Base-by-base conservation (phyloP, 805 yeast species). In the Monosporozyma siamensis region DNA sequence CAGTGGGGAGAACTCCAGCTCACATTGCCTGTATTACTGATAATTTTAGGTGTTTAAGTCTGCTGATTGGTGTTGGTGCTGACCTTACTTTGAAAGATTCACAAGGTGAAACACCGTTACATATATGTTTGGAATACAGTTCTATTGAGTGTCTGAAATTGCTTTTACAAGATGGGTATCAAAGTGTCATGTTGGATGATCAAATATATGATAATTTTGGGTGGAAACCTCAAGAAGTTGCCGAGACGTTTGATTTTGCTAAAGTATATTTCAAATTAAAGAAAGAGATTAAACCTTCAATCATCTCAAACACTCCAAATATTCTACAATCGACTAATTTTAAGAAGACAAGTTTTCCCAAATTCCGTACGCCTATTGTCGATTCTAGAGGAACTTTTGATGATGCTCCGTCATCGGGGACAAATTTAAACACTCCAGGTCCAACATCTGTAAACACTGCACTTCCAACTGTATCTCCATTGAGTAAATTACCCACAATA, bases 21-120 rank as follows among this genome's bases (percentile, higher is more conserved):
- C 88, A 85, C 55, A 69, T 78, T 14, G 82, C 90, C 12, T 75
- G 83, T 27, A 62, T 67, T 11, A 58, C 67, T 32, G 84, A 85
- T 41, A 75, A 70, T 56, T 71, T 71, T 44, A 80, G 78, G 29
- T 80, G 89, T 48, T 67, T 82, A 37, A 75, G 72, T 47, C 61
- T 84, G 34, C 63, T 87, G 17, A 63, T 86, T 4, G 82, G 82
- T 29, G 74, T 81, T 43, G 92, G 89, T 7, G 94, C 94, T 2
- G 82, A 85, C 52, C 69, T 87, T 37, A 79, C 82, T 50, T 58
- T 77, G 4, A 79, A 77, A 42, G 95, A 92, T 56, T 65, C 68
- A 8, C 74, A 74, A 12, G 95, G 92, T 1, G 84, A 87, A 55
- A 80, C 95, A 2, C 86, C 95, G 0, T 64, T 90, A 34, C 97